Conservation (phyloP, 768 basidiomycete genomes). For the Suillus weaverae region DNA sequence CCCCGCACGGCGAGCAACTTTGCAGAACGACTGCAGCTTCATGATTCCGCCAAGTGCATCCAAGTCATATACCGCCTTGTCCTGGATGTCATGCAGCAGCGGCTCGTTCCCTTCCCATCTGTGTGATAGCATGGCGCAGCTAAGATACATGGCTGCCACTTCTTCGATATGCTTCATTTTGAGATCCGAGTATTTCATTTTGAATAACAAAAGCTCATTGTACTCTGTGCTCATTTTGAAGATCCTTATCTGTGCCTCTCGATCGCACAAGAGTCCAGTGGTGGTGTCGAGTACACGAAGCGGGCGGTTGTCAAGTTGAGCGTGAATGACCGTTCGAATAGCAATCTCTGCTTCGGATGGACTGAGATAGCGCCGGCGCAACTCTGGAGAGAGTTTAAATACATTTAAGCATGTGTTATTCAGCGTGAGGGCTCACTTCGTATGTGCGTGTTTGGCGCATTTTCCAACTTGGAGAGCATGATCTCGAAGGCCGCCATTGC, state of each 20-base stretch:
- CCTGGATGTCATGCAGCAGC: constrained; percentile 1
- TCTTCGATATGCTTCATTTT: not conserved
- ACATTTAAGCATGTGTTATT: not conserved
- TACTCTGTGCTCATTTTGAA: not conserved
- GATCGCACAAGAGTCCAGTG: not conserved
- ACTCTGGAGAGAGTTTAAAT: not conserved
- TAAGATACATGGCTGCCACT: not conserved
- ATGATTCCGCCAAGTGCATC: not conserved
- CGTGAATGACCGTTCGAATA: not conserved
- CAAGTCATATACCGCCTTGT: not conserved
- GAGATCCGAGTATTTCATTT: not conserved
- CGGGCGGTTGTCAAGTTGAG: not conserved
- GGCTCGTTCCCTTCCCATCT: constrained; percentile 7
- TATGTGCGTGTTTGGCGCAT: not conserved
- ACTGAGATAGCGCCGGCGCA: not conserved
- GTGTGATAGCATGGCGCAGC: constrained; percentile 3
- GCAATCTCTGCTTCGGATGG: not conserved
- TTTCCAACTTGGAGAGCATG: not conserved
- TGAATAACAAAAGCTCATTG: not conserved
- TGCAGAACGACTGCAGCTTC: not conserved
- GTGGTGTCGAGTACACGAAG: not conserved
- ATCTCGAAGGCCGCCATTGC: not conserved
- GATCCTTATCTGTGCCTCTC: not conserved
- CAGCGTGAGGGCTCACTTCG: not conserved
- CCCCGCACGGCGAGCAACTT: not conserved